Base-by-base conservation (phyloP, 2,329 filamentous ascomycete species). In the Paecilomyces sp. region DNA sequence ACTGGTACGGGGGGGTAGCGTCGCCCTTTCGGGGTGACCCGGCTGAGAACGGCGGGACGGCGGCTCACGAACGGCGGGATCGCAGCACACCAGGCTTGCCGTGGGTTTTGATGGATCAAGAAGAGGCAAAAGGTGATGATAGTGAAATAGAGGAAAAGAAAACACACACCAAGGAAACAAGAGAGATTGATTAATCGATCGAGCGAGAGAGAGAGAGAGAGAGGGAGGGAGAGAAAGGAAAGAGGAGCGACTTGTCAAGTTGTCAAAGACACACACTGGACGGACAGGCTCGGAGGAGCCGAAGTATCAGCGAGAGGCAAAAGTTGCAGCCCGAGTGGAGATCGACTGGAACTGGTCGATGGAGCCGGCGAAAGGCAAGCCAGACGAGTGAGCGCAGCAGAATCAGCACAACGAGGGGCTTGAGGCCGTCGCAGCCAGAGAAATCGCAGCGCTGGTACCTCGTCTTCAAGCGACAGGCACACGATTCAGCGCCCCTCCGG, bases 241-340 rank as follows among this genome's bases (percentile, higher is more conserved):
- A 34, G 61, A 58, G 61, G 65, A 62, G 64, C 65, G 66, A 66
- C 56, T 54, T 60, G 60, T 59, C 58, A 47, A 47, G 22, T 30
- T 25, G 24, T 53, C 24, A n/a, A 53, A 18, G 18, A 33, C 12
- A 28, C 13, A 28, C 25, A 4, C n/a, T 28, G 28, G 28, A 53
- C 22, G 51, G 22, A 53, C 22, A 30, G 22, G 22, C 11, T 53
- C 51, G 13, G 25, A 53, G 51, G 51, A 25, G 13, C 51, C 51
- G 51, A 53, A 53, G 51, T 53, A 53, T 53, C 51, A 53, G 51
- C 51, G 51, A 53, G 51, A 53, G 51, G 51, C 51, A 30, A 57
- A 57, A 57, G 34, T 47, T 15, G 34, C 56, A 57, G 22, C 13
- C 22, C 36, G 56, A 57, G 56, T 57, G 56, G 56, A 50, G 56